These are phyloP conservation scores for Penicillium paneum DNA, from an alignment of 2,329 filamentous ascomycete genomes.

Conservation along the genomic window DNA sequence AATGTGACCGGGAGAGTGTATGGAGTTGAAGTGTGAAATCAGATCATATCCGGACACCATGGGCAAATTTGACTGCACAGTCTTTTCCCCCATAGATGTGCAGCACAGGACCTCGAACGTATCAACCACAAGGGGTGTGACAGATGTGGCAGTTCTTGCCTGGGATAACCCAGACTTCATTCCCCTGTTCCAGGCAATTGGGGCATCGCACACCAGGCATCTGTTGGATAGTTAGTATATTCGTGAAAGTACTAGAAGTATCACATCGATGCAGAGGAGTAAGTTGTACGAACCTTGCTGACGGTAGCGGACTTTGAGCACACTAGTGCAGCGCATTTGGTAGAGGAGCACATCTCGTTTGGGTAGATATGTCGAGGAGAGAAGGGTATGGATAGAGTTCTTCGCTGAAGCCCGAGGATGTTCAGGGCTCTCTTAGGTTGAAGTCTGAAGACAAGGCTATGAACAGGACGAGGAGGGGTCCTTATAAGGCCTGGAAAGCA, in stretches of 20 bases:
- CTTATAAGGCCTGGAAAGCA: slow-evolving; percentile 5
- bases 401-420: background rate
- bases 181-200: slow-evolving; percentile 34
- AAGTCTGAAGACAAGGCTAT: background rate
- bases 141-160: slow-evolving; percentile 47
- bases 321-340: slow-evolving; percentile 1
- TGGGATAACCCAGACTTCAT: slow-evolving; percentile 46
- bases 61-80: background rate
- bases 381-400: background rate
- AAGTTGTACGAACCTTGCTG: slow-evolving; percentile 18
- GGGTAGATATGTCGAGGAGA: background rate
- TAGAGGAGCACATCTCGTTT: slow-evolving; percentile 12
- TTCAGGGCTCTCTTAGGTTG: background rate
- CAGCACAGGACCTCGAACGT: background rate
- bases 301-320: slow-evolving; percentile 9
- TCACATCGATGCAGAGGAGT: background rate
- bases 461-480: background rate
- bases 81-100: background rate
- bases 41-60: background rate
- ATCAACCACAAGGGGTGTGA: slow-evolving; percentile 33
- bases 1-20: background rate
- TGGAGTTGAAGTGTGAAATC: background rate
- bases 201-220: slow-evolving; percentile 48
- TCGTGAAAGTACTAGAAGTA: background rate
- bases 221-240: slow-evolving; percentile 20